Percentiles rank a stretch among this genome's conserved stretches.
These are phyloP conservation scores for Dioscorea zingiberensis DNA, from an alignment of 106 monocot genomes.

Conservation along the genomic window DNA sequence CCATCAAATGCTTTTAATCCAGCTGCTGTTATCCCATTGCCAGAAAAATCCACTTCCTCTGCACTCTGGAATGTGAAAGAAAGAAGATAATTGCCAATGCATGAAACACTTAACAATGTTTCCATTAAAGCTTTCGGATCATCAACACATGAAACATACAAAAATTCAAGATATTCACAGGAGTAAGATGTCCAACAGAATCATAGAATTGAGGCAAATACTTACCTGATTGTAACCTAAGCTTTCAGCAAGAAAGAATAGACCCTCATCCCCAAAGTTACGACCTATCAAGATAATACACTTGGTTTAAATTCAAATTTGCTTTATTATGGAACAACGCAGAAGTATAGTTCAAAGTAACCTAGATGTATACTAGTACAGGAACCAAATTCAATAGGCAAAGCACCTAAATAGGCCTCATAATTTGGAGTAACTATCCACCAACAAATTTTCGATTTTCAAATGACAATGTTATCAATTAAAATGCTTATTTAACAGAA, in stretches of 20 bases:
- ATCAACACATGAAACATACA: no score
- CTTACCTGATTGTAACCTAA: constrained; percentile 92
- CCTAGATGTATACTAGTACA: no score
- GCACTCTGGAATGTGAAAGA: constrained; percentile 51
- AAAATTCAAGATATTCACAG: neutral
- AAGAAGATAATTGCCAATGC: neutral
- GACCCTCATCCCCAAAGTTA: constrained; percentile 92
- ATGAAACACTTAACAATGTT: neutral
- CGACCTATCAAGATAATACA: constrained; percentile 50
- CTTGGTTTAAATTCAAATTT: no score
- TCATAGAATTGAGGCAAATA: constrained; percentile 4
- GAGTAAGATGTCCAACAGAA: neutral
- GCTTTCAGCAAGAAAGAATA: constrained; percentile 96
- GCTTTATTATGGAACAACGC: no score
- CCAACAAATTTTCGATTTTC: no score
- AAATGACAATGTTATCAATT: no score
- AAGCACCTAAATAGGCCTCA: no score
- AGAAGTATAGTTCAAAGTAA: no score
- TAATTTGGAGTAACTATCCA: no score
- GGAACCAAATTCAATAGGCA: no score
- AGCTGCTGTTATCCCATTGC: constrained; percentile 88
- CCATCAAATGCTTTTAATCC: constrained; percentile 98
- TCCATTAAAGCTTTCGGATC: no score
- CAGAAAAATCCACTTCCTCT: constrained; percentile 95
- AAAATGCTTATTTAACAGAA: neutral